Conservation (phyloP, 306 rosid genomes). For the Citrullus colocynthis region DNA sequence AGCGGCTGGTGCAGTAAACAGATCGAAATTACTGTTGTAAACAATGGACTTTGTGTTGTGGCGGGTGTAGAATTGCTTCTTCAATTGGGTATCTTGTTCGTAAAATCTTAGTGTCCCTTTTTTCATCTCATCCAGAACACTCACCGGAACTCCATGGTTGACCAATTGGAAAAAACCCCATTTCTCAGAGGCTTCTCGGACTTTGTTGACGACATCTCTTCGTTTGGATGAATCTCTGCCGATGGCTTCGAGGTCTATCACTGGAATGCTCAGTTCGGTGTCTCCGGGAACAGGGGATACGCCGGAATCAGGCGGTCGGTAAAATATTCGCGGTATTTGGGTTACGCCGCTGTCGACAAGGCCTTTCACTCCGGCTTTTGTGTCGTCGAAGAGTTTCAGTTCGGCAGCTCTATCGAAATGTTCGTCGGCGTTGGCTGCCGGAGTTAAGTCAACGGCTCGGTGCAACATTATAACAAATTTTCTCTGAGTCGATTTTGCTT, state of each 20-base stretch:
- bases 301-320: not conserved
- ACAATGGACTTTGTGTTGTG: not conserved
- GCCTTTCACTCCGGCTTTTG: slow-evolving; percentile 52
- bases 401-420: not conserved
- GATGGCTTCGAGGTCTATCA: slow-evolving; percentile 27
- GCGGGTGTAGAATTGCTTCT: slow-evolving; percentile 21
- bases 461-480: not conserved
- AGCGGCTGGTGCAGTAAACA: slow-evolving; percentile 8
- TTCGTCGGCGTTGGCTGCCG: not conserved
- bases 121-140: slow-evolving; percentile 23
- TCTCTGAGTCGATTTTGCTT: not conserved
- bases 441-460: not conserved
- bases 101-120: slow-evolving; percentile 20
- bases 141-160: slow-evolving; percentile 29
- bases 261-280: slow-evolving; percentile 21
- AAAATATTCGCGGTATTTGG: slow-evolving; percentile 29
- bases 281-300: not conserved
- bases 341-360: slow-evolving; percentile 47
- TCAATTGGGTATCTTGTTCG: slow-evolving; percentile 24
- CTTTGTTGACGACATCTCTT: slow-evolving; percentile 15
- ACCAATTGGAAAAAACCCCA: slow-evolving; percentile 46
- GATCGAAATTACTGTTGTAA: slow-evolving; percentile 23
- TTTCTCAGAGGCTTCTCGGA: slow-evolving; percentile 18
- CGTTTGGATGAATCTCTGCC: slow-evolving; percentile 1
- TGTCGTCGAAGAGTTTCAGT: slow-evolving; percentile 27